Evolutionary conservation across 306 rosid species (phyloP).

Genomic region (Castanospermum australe): DNA sequence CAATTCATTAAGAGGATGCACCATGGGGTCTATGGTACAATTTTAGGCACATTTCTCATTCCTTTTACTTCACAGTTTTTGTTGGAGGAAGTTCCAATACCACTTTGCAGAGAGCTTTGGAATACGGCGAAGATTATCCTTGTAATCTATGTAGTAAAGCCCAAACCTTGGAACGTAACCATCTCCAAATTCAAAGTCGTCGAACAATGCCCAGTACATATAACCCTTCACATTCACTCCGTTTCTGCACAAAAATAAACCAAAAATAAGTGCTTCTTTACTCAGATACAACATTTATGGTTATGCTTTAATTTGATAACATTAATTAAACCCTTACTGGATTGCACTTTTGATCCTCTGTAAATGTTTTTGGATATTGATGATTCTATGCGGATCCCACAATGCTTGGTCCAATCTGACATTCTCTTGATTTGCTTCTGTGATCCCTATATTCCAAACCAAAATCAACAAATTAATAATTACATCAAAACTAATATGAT

Average conservation of each 20-base stretch:
- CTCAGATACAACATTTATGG: neutral
- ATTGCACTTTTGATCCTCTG: slow-evolving; percentile 7
- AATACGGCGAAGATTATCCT: slow-evolving; percentile 11
- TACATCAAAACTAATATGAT: neutral
- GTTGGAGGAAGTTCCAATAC: neutral
- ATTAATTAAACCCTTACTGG: slow-evolving; percentile 1
- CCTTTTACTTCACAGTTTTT: too few species aligned
- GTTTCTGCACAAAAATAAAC: slow-evolving; percentile 3
- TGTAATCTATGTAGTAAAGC: slow-evolving; percentile 21
- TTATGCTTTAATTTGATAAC: neutral
- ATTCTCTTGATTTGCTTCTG: neutral
- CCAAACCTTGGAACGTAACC: slow-evolving; percentile 28
- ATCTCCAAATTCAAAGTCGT: slow-evolving; percentile 31
- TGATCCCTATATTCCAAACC: slow-evolving; percentile 8
- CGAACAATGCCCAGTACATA: slow-evolving; percentile 26
- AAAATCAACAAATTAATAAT: neutral
- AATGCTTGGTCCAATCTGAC: neutral
- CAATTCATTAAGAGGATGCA: too few species aligned
- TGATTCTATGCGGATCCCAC: slow-evolving; percentile 22
- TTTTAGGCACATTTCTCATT: too few species aligned
- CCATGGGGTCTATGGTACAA: too few species aligned
- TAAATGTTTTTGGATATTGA: slow-evolving; percentile 6
- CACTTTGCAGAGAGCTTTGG: slow-evolving; percentile 14
- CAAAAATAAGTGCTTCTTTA: neutral
- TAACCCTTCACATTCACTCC: slow-evolving; percentile 37